Conservation (phyloP, 805 yeast species). For the Debaryomyces castellii region DNA sequence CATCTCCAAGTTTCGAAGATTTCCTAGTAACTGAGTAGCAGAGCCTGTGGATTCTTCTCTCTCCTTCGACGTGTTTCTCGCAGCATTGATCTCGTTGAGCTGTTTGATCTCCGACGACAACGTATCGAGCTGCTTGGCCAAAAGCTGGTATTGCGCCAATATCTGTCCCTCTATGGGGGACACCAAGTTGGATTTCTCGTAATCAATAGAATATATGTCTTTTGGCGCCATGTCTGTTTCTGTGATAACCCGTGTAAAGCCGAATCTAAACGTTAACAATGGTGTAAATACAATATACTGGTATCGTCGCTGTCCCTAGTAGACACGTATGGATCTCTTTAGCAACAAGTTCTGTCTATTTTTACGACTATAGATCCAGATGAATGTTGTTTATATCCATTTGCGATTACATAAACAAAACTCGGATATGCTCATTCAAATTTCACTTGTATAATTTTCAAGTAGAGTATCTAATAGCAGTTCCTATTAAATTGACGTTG, state of each 20-base stretch:
- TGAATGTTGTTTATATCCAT: neutral
- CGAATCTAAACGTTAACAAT: too few species aligned
- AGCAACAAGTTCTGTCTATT: too few species aligned
- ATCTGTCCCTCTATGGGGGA: constrained; percentile 33
- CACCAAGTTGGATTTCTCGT: constrained; percentile 14
- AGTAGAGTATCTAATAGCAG: neutral
- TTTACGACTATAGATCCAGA: neutral
- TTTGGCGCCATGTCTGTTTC: constrained; percentile 11
- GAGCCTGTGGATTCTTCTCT: constrained; percentile 10
- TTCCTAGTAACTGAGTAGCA: constrained; percentile 39
- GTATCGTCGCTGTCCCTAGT: too few species aligned
- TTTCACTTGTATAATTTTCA: neutral
- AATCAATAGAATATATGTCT: constrained; percentile 18
- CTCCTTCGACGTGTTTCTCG: constrained; percentile 5
- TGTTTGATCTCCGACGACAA: constrained; percentile 32
- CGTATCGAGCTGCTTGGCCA: constrained; percentile 31
- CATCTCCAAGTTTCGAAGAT: constrained; percentile 59
- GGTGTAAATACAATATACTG: too few species aligned
- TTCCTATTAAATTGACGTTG: neutral
- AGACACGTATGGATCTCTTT: too few species aligned
- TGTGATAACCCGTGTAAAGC: too few species aligned
- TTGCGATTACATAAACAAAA: neutral
- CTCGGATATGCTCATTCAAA: neutral
- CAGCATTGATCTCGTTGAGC: constrained; percentile 18
- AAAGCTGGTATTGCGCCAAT: constrained; percentile 35